Conservation (phyloP, 176 grass and related monocot species). For the Aegilops bicornis region DNA sequence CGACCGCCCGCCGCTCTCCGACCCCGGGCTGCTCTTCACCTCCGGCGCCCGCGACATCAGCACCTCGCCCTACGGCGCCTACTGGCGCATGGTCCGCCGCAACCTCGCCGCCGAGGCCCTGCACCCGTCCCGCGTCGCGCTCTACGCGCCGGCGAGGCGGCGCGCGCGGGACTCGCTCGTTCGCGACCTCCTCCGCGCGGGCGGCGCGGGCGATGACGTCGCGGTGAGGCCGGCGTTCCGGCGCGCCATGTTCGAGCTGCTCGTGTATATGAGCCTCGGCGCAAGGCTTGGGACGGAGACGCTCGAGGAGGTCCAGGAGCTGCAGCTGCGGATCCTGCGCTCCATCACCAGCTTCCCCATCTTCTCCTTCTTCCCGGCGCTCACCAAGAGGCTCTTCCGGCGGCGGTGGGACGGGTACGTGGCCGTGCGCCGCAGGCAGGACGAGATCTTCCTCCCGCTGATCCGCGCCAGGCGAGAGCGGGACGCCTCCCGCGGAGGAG, state of each 20-base stretch:
- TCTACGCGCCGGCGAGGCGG: conserved; percentile 27
- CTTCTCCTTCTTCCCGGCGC: conserved; percentile 48
- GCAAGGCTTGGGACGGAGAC: conserved; percentile 18
- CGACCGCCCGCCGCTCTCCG: conserved; percentile 27
- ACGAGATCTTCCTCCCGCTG: conserved; percentile 10
- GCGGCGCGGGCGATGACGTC: neutral
- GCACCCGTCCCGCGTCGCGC: conserved; percentile 1
- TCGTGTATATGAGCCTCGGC: conserved; percentile 68
- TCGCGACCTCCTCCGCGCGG: neutral
- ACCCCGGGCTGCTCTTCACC: neutral
- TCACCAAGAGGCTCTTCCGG: neutral
- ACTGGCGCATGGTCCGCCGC: conserved; percentile 56
- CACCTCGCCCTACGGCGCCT: conserved; percentile 34
- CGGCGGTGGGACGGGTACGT: neutral
- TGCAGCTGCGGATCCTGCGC: neutral
- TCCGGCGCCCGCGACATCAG: conserved; percentile 36
- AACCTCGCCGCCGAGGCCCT: conserved; percentile 53
- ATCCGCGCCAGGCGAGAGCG: neutral
- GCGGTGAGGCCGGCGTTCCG: conserved; percentile 37
- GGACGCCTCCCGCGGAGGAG: neutral
- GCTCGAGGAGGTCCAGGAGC: conserved; percentile 39
- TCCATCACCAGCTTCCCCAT: conserved; percentile 27
- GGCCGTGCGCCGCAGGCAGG: neutral
- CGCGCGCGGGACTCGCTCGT: conserved; percentile 41
- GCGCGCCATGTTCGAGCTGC: conserved; percentile 57